Evolutionary conservation across 148 eudicot genomes (phyloP).

Genomic region (Chenopodium formosanum): DNA sequence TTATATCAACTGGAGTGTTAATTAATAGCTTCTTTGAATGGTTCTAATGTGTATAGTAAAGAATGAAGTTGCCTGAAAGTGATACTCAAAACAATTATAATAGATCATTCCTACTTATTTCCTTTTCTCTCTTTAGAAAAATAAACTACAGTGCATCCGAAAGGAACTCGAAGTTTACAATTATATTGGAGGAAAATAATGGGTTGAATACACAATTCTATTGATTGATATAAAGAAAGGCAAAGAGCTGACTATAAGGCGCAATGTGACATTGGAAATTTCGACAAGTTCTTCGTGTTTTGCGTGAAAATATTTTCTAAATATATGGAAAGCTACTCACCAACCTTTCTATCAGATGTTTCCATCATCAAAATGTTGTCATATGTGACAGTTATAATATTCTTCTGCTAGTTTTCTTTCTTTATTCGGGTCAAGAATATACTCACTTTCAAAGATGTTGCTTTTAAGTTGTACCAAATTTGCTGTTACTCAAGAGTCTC

Average conservation of each 20-base stretch:
- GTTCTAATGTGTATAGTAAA: not conserved
- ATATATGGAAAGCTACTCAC: not conserved
- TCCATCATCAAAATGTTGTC: not conserved
- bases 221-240: not conserved
- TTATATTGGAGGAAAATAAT: not conserved
- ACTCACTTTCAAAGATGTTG: not conserved
- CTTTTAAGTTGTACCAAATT: not conserved
- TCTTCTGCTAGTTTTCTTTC: not conserved
- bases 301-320: not conserved
- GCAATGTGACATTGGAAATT: not conserved
- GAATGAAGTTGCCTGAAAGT: slow-evolving; percentile 4
- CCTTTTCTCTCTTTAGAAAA: not conserved
- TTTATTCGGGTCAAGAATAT: not conserved
- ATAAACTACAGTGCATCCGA: not conserved
- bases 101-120: slow-evolving; percentile 12
- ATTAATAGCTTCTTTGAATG: not conserved
- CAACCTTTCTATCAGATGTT: not conserved
- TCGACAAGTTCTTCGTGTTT: slow-evolving; percentile 2
- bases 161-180: not conserved
- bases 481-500: not conserved
- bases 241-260: not conserved
- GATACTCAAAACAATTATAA: not conserved
- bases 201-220: not conserved
- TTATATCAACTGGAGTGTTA: not conserved
- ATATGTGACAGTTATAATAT: not conserved